Conservation (phyloP, 768 basidiomycete genomes). For the Pisolithus marmoratus region DNA sequence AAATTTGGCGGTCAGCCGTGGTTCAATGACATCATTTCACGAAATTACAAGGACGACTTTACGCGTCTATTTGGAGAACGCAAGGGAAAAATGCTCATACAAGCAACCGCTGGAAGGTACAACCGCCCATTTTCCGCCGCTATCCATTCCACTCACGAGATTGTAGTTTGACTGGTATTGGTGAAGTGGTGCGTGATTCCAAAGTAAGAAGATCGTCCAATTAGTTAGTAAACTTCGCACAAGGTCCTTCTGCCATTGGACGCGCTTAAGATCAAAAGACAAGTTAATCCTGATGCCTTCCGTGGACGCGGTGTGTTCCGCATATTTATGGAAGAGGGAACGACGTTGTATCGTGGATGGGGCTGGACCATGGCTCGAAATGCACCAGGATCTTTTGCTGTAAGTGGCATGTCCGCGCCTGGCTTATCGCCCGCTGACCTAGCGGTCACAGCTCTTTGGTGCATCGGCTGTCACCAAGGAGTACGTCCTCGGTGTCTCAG, state of each 20-base stretch:
- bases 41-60: constrained; percentile 77
- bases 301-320: constrained; percentile 86
- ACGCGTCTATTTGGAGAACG: constrained; percentile 86
- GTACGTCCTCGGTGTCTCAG: constrained; percentile 79
- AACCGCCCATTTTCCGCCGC: constrained; percentile 11
- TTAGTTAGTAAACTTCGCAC: background rate
- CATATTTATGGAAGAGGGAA: constrained; percentile 89
- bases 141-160: background rate
- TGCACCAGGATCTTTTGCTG: constrained; percentile 92
- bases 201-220: background rate
- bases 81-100: constrained; percentile 93
- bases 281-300: constrained; percentile 98
- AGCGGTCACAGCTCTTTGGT: constrained; percentile 79
- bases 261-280: constrained; percentile 96
- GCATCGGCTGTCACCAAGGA: constrained; percentile 95
- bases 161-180: constrained; percentile 67
- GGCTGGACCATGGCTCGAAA: constrained; percentile 99
- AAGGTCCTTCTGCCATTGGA: constrained; percentile 93
- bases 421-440: background rate
- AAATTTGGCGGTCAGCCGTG: constrained; percentile 99
- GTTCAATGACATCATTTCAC: constrained; percentile 88
- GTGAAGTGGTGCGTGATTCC: constrained; percentile 75
- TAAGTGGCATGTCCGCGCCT: constrained; percentile 34
- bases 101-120: constrained; percentile 90
- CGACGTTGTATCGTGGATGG: constrained; percentile 93